phyloP scores from a whole-genome alignment of 2,329 filamentous ascomycete species.

The Botrytis deweyae region DNA sequence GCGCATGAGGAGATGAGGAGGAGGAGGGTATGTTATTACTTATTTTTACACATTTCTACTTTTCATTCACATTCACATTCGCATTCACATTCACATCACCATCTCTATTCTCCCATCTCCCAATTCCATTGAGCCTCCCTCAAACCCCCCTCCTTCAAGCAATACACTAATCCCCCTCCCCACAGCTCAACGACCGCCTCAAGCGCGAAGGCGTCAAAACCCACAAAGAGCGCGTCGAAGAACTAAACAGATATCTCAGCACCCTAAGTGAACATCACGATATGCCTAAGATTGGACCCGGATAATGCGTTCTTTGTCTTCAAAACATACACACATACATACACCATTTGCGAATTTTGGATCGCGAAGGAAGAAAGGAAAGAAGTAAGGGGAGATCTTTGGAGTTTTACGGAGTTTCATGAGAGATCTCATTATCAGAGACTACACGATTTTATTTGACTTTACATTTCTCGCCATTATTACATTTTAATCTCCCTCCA shows the following conservation, averaged over 20 bases:
- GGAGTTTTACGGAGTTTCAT: background rate
- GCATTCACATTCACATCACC: background rate
- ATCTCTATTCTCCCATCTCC: background rate
- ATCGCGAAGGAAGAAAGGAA: background rate
- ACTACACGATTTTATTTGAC: background rate
- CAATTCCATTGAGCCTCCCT: no score
- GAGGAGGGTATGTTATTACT: conserved; percentile 63
- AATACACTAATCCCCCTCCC: conserved; percentile 1
- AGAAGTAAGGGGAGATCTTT: background rate
- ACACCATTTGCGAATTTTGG: background rate
- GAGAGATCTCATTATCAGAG: background rate
- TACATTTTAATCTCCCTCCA: background rate
- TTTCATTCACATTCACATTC: background rate
- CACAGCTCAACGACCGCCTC: conserved; percentile 75
- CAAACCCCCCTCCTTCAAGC: background rate
- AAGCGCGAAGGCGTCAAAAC: conserved; percentile 84
- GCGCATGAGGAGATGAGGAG: conserved; percentile 76
- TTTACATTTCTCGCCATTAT: background rate
- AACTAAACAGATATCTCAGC: conserved; percentile 90
- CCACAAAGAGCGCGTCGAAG: conserved; percentile 94
- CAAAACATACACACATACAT: background rate
- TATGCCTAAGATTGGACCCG: conserved; percentile 67
- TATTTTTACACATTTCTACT: no score
- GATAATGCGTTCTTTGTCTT: conserved; percentile 45
- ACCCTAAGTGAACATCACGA: conserved; percentile 96